Base-by-base conservation (phyloP, 176 grass and related monocot genomes). In the Oryza coarctata region DNA sequence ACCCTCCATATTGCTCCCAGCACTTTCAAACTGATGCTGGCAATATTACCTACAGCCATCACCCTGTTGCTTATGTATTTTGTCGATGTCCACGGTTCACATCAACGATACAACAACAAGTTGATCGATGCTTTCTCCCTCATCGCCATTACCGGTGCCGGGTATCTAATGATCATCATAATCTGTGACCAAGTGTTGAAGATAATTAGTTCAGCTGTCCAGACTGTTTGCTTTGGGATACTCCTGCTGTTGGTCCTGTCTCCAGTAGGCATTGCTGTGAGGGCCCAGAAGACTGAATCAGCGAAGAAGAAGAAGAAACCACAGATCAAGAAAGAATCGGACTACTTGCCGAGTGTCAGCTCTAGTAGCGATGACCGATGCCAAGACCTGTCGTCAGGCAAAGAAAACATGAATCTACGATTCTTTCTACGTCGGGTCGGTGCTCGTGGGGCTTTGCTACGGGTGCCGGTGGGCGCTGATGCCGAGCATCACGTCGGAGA, bases 151-250 rank as follows among this genome's bases (percentile, higher is more conserved):
- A 83, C 71, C 10, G 52, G 94, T 78, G 95, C 95, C 3, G 86
- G 79, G 20, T 98, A 94, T 83, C 88, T 94, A 57, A 98, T 98
- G 95, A 29, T 91, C 23, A 60, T 83, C 83, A 97, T 98, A 92
- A 93, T 98, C 81, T 87, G 88, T 47, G 80, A 86, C n/a, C 80
- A 75, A 86, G 52, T 92, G n/a, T 77, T 86, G 38, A 18, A 34
- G 28, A 68, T 91, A 85, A 68, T 91, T 83, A 85, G 86, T 71
- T 88, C 82, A 71, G 85, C 41, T 13, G 41, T 76, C 50, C 91
- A 86, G 83, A 86, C 45, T 34, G 34, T 87, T 65, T 82, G 79
- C 71, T 93, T 91, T 18, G 55, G 5, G 25, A 76, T 81, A 30
- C 90, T 98, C 70, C 33, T 94, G 31, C 44, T 98, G 12, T 25